Conservation (phyloP, 2,329 filamentous ascomycete species). For the Scopulariopsis brevicaulis region DNA sequence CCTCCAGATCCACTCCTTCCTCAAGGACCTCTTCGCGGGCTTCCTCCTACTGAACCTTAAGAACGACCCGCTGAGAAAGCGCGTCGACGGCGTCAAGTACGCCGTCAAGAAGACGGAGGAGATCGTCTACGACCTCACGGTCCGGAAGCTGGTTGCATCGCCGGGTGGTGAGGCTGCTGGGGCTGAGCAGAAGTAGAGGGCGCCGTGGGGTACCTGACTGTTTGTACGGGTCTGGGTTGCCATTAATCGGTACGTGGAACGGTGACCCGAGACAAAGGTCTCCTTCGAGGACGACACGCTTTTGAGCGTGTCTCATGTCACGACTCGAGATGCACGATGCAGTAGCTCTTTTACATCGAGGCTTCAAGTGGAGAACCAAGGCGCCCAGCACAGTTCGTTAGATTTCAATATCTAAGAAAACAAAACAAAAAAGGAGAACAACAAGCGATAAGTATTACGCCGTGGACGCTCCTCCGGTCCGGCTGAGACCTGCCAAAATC, state of each 20-base stretch:
- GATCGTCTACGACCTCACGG: constrained; percentile 87
- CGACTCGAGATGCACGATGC: background rate
- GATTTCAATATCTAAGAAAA: background rate
- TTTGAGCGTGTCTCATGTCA: background rate
- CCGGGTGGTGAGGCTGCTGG: background rate
- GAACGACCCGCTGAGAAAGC: constrained; percentile 81
- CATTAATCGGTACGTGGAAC: background rate
- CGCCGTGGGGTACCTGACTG: background rate
- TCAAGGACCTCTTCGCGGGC: constrained; percentile 90
- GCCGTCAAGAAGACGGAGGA: constrained; percentile 97
- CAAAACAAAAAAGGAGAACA: background rate
- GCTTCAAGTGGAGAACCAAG: background rate
- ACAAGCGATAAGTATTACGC: background rate
- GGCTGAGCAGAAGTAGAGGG: background rate
- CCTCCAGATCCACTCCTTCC: constrained; percentile 77
- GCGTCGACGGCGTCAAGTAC: constrained; percentile 92
- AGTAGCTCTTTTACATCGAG: background rate
- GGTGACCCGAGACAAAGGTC: background rate
- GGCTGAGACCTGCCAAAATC: background rate
- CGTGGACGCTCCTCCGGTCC: background rate
- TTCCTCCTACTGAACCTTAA: constrained; percentile 97
- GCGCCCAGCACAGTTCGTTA: background rate
- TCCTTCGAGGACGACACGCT: background rate
- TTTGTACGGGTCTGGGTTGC: background rate
- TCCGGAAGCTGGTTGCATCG: constrained; percentile 60